Conservation (phyloP, 768 basidiomycete species). For the Clavulina sp. region DNA sequence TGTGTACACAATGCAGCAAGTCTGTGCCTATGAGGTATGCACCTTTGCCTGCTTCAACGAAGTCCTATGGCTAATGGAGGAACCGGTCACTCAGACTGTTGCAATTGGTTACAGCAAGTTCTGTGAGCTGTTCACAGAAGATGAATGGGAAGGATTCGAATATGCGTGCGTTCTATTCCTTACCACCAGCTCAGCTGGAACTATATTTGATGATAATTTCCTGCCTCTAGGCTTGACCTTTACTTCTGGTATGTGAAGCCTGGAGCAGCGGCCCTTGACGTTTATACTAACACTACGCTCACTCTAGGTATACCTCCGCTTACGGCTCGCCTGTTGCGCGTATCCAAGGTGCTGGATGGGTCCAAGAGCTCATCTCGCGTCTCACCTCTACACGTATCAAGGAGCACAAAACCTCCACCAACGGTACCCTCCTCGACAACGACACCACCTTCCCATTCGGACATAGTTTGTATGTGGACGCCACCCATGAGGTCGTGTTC, state of each 20-base stretch:
- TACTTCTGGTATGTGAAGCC: constrained; percentile 36
- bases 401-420: constrained; percentile 22
- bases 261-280: not conserved
- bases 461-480: constrained; percentile 23
- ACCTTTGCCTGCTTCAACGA: not conserved
- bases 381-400: constrained; percentile 29
- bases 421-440: constrained; percentile 23
- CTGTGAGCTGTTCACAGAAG: constrained; percentile 75
- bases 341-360: constrained; percentile 58
- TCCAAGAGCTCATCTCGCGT: constrained; percentile 71
- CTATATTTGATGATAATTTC: not conserved
- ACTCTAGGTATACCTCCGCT: constrained; percentile 43
- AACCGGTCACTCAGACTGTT: constrained; percentile 42
- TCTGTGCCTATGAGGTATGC: constrained; percentile 69
- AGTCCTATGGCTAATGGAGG: not conserved
- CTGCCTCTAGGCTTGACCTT: constrained; percentile 35
- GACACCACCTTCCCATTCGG: constrained; percentile 18
- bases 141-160: constrained; percentile 88
- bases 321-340: constrained; percentile 72
- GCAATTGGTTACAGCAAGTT: constrained; percentile 83
- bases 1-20: constrained; percentile 57
- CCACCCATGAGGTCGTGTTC: constrained; percentile 69
- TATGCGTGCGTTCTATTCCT: constrained; percentile 40
- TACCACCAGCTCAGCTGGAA: not conserved
- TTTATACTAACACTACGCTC: not conserved